phyloP scores from a whole-genome alignment of 2,329 filamentous ascomycete genomes.

The Arthrobotrys conoides region DNA sequence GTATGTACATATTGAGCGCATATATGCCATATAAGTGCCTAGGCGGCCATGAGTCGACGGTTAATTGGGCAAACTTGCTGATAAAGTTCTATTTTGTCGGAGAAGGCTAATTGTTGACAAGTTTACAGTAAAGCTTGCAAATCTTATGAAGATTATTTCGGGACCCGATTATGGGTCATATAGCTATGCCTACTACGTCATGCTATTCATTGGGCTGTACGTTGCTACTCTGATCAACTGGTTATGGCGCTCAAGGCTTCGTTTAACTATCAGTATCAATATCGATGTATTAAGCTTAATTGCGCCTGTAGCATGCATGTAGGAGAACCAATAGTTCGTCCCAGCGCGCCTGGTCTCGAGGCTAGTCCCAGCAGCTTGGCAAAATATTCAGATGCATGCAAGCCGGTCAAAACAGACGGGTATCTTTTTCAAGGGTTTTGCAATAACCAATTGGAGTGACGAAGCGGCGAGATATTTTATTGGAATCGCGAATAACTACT shows the following conservation, averaged over 20 bases:
- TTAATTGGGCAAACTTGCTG: too few relatives aligned
- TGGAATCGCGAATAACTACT: too few relatives aligned
- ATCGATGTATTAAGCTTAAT: too few relatives aligned
- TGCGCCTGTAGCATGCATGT: too few relatives aligned
- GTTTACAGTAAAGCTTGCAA: background rate
- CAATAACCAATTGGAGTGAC: background rate
- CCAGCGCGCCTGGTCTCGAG: too few relatives aligned
- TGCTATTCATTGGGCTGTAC: too few relatives aligned
- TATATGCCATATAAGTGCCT: background rate
- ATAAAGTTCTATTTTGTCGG: background rate
- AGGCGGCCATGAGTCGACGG: background rate
- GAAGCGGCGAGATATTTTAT: background rate
- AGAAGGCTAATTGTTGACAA: background rate
- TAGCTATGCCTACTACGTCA: too few relatives aligned
- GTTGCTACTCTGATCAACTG: too few relatives aligned
- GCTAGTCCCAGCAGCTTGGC: constrained; percentile 8
- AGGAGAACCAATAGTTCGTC: too few relatives aligned
- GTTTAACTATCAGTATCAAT: too few relatives aligned
- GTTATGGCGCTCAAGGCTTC: too few relatives aligned
- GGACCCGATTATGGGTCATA: too few relatives aligned
- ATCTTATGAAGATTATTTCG: background rate
- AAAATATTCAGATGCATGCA: constrained; percentile 1
- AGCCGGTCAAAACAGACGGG: background rate
- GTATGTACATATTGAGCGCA: background rate
- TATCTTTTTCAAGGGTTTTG: background rate